These are phyloP conservation scores for Amniculicola lignicola DNA, from an alignment of 495 filamentous ascomycete species.

Conservation along the genomic window DNA sequence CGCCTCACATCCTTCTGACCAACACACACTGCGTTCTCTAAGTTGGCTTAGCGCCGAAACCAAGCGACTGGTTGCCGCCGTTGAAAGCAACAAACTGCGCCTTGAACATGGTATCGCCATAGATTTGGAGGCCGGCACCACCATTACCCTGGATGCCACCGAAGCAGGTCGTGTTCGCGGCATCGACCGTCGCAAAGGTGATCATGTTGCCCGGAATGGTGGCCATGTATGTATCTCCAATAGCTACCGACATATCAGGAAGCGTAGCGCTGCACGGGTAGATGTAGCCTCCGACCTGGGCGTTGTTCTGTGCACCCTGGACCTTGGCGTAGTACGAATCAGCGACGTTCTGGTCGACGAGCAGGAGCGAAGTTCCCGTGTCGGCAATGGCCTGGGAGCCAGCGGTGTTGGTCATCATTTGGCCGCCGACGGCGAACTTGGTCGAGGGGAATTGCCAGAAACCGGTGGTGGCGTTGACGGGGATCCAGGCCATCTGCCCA, in stretches of 20 bases:
- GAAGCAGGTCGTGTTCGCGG: constrained; percentile 40
- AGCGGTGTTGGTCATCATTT: constrained; percentile 31
- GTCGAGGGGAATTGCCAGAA: constrained; percentile 73
- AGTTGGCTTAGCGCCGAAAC: constrained; percentile 50
- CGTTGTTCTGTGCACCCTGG: constrained; percentile 50
- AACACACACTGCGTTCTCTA: neutral
- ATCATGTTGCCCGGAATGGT: constrained; percentile 64
- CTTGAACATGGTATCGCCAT: constrained; percentile 78
- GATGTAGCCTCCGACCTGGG: constrained; percentile 56
- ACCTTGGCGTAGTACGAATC: constrained; percentile 57
- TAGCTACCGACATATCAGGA: constrained; percentile 64
- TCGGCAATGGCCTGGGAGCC: constrained; percentile 45
- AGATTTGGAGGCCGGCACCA: constrained; percentile 61
- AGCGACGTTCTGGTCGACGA: constrained; percentile 41
- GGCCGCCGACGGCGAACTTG: constrained; percentile 54
- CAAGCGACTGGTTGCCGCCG: constrained; percentile 56
- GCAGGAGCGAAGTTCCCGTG: constrained; percentile 45
- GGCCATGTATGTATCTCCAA: constrained; percentile 59
- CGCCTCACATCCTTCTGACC: too few species aligned
- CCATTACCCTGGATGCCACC: constrained; percentile 50
- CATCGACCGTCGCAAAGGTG: constrained; percentile 60
- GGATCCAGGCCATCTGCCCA: constrained; percentile 61
- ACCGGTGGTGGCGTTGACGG: constrained; percentile 60
- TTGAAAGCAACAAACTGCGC: constrained; percentile 78
- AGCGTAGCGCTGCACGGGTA: constrained; percentile 62